phyloP scores from a whole-genome alignment of 2,329 filamentous ascomycete species.

The Samsoniella hepiali region DNA sequence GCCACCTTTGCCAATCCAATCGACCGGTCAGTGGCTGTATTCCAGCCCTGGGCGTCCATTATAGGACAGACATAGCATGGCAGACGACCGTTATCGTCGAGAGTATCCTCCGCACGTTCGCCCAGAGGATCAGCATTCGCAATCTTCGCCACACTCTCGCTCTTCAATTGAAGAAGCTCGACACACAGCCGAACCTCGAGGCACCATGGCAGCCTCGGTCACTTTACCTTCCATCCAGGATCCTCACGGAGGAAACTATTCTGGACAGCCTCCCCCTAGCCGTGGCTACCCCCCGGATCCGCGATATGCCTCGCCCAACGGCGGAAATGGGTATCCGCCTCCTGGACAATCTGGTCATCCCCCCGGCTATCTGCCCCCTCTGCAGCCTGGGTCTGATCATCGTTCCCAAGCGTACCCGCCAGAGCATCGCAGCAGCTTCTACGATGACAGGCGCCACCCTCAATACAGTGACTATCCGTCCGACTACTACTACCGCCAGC shows the following conservation, averaged over 20 bases:
- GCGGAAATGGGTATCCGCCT: conserved; percentile 46
- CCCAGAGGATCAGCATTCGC: conserved; percentile 41
- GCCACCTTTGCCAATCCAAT: conserved; percentile 2
- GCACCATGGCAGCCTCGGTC: conserved; percentile 43
- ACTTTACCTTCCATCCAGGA: conserved; percentile 52
- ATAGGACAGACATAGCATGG: conserved; percentile 34
- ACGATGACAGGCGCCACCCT: conserved; percentile 35
- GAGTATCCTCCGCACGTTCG: conserved; percentile 35
- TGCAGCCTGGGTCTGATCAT: conserved; percentile 36
- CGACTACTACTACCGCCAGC: conserved; percentile 37
- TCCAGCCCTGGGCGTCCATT: conserved; percentile 15
- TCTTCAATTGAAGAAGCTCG: conserved; percentile 40
- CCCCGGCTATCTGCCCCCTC: conserved; percentile 36
- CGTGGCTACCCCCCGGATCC: conserved; percentile 34
- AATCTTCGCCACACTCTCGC: conserved; percentile 37
- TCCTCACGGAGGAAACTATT: conserved; percentile 36
- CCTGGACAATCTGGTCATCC: conserved; percentile 30
- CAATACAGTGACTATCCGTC: conserved; percentile 34
- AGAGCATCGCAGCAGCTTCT: conserved; percentile 39
- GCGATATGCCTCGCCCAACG: conserved; percentile 43
- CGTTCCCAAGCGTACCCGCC: conserved; percentile 37
- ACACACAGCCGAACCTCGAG: conserved; percentile 29
- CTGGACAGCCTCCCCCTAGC: conserved; percentile 31
- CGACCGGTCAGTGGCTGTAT: conserved; percentile 27
- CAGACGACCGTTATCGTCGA: conserved; percentile 38